These are phyloP conservation scores for Pythium aquatile DNA, from an alignment of 352 stramenopile species.

Conservation along the genomic window DNA sequence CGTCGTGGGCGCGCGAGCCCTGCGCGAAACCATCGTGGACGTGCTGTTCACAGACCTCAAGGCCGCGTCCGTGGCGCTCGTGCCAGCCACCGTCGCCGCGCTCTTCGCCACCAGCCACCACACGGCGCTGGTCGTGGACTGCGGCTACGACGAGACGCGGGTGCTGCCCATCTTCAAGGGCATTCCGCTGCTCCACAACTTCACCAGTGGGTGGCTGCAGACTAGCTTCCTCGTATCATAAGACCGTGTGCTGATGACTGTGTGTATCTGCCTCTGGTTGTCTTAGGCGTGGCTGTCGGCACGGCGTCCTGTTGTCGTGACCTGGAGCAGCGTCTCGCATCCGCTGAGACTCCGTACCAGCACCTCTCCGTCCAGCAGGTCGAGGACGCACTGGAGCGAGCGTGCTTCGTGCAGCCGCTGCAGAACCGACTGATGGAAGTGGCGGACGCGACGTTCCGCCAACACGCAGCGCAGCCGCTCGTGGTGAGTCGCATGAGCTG, in stretches of 20 bases:
- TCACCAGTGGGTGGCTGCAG: conserved; percentile 42
- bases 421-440: conserved; percentile 30
- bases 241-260: too few species aligned
- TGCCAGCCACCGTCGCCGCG: conserved; percentile 60
- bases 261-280: not conserved
- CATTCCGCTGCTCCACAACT: conserved; percentile 70
- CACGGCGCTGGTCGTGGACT: conserved; percentile 79
- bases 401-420: conserved; percentile 65
- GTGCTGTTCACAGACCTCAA: conserved; percentile 64
- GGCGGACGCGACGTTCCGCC: conserved; percentile 20
- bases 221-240: not conserved
- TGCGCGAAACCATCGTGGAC: conserved; percentile 62
- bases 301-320: conserved; percentile 44
- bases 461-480: conserved; percentile 5
- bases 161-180: conserved; percentile 81
- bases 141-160: conserved; percentile 69
- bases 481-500: conserved; percentile 8
- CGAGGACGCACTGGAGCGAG: conserved; percentile 72
- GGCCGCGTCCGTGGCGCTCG: conserved; percentile 59
- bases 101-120: conserved; percentile 75
- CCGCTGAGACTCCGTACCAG: not conserved
- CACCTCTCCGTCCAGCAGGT: conserved; percentile 3
- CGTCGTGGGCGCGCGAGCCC: conserved; percentile 52
- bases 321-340: conserved; percentile 21
- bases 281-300: conserved; percentile 42